These are phyloP conservation scores for Dactylorhiza incarnata DNA, from an alignment of 106 monocot genomes.

Conservation along the genomic window DNA sequence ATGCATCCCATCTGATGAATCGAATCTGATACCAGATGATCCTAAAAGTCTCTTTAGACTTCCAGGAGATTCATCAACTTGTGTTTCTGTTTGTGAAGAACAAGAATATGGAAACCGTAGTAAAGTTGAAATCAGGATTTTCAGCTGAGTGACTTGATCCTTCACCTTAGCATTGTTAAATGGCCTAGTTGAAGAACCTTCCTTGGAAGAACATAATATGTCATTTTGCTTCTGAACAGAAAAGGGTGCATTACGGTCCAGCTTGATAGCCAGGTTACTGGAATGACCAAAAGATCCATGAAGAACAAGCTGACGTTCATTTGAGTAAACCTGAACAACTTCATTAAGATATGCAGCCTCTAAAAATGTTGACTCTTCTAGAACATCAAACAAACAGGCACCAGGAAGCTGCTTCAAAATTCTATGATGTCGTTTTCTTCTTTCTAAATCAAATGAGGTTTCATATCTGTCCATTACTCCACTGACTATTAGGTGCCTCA, in stretches of 20 bases:
- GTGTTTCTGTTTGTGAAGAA: slow-evolving; percentile 26
- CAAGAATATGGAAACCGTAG: slow-evolving; percentile 50
- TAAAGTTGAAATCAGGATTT: slow-evolving; percentile 51
- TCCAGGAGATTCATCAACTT: slow-evolving; percentile 33
- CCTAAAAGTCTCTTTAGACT: slow-evolving; percentile 28
- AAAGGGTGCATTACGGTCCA: slow-evolving; percentile 12
- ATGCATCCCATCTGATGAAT: slow-evolving; percentile 32
- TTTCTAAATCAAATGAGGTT: slow-evolving; percentile 36
- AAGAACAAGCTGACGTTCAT: slow-evolving; percentile 77
- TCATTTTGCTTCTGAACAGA: slow-evolving; percentile 20
- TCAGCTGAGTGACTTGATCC: slow-evolving; percentile 43
- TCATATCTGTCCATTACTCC: slow-evolving; percentile 77
- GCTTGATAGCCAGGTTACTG: slow-evolving; percentile 5
- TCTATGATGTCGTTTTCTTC: slow-evolving; percentile 59
- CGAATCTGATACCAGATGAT: slow-evolving; percentile 36
- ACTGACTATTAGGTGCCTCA: slow-evolving; percentile 87
- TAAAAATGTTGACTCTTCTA: slow-evolving; percentile 60
- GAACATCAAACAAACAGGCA: slow-evolving; percentile 55
- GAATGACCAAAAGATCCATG: slow-evolving; percentile 36
- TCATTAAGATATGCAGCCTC: slow-evolving; percentile 40
- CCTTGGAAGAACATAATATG: slow-evolving; percentile 15
- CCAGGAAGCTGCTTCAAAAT: slow-evolving; percentile 87
- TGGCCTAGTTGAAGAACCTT: slow-evolving; percentile 14
- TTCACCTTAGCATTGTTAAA: slow-evolving; percentile 32
- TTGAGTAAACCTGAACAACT: slow-evolving; percentile 48